Evolutionary conservation across 2,329 filamentous ascomycete genomes (phyloP), one percentile per base, ranked within the genome.

Genomic region (Aspergillus ustus): DNA sequence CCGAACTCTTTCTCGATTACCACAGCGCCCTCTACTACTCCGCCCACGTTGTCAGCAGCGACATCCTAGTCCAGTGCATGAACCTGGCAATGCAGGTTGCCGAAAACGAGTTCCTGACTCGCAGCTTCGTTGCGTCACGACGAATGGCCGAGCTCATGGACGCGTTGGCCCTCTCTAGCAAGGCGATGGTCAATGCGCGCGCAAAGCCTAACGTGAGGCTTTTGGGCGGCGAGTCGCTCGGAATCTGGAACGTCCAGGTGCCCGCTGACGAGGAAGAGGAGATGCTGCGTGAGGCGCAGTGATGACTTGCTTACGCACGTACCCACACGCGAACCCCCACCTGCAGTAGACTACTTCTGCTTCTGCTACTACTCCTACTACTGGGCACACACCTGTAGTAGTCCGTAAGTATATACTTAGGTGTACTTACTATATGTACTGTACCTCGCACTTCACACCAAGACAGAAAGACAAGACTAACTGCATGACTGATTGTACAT

Each of bases 1-100:
- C 95, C 2, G 93, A 97, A 74, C 85, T 91, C 19, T 82, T 97
- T 46, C 84, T 99, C 53, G 91, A 91, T 2, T 97, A 95, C 74
- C 87, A 95, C 72, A 89, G 86, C 69, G 89, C 91, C 1, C 81
- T 98, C 53, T 91, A 96, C 73, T 91, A 90, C 71, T 90, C 91
- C 0, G 92, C 92, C 3, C 88, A 87, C 51, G 84, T 87, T 52
- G 81, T 96, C 48, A 89, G 88, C 50, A 88, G 92, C 48, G 91
- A 94, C 61, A 86, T 90, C 66, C 83, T 96, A 19, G 84, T 95
- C 28, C 89, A 94, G 72, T 91, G 89, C 70, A 94, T 99, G 91
- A 91, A 97, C 62, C 82, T 99, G 17, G 89, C 92, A 1, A 87
- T 88, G 2, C 85, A 97, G 54, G 92, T 94, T 2, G 87, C 90